Evolutionary conservation across 257 asterid genomes (phyloP).

Genomic region (Nicotiana knightiana): DNA sequence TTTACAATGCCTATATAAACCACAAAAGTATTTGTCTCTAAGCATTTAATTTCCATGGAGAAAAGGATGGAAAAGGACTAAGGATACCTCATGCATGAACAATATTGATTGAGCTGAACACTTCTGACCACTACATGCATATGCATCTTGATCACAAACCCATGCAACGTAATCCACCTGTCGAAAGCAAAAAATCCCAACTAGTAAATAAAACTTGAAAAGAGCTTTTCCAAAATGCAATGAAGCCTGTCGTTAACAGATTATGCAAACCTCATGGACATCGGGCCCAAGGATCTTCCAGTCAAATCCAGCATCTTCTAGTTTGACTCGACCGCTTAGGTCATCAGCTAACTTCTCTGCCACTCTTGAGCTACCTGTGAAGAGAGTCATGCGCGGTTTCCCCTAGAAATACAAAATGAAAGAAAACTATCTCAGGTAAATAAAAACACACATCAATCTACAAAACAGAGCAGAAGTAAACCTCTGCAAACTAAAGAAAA

Average conservation of each 20-base stretch:
- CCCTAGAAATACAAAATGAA: constrained; percentile 43
- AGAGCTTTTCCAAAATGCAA: background rate
- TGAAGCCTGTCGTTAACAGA: background rate
- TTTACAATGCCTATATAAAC: background rate
- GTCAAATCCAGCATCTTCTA: constrained; percentile 97
- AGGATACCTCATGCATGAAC: constrained; percentile 74
- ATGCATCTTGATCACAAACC: constrained; percentile 99
- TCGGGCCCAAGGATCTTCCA: constrained; percentile 99
- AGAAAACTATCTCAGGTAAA: background rate
- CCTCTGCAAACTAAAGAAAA: background rate
- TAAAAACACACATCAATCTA: background rate
- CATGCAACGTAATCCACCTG: constrained; percentile 90
- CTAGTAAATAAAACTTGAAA: background rate
- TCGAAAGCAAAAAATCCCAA: background rate
- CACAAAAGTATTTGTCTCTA: background rate
- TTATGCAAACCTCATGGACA: constrained; percentile 58
- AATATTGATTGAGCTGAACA: constrained; percentile 92
- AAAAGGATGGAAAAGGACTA: background rate
- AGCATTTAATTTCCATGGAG: background rate
- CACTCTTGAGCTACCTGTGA: constrained; percentile 89
- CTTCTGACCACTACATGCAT: constrained; percentile 97
- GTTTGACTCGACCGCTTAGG: constrained; percentile 68
- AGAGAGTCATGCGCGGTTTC: constrained; percentile 93
- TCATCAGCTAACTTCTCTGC: constrained; percentile 89
- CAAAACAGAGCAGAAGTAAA: background rate